Conservation (phyloP, 2,329 filamentous ascomycete genomes). For the Cladophialophora yegresii region DNA sequence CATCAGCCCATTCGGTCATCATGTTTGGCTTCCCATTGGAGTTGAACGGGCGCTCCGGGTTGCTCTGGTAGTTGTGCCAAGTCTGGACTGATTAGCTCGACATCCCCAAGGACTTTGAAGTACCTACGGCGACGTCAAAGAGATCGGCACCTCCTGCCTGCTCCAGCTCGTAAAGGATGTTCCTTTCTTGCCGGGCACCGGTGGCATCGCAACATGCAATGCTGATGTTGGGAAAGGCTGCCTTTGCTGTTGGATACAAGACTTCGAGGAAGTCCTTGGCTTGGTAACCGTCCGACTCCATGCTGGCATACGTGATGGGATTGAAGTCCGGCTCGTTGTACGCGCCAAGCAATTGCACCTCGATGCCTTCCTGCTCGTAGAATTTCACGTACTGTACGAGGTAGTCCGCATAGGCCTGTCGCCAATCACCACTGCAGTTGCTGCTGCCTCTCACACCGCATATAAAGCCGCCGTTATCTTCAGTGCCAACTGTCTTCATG, state of each 20-base stretch:
- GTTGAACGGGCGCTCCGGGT: conserved; percentile 23
- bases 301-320: conserved; percentile 47
- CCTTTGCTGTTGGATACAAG: conserved; percentile 47
- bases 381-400: conserved; percentile 51
- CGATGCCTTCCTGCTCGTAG: conserved; percentile 47
- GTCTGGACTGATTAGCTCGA: conserved; percentile 48
- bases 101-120: conserved; percentile 46
- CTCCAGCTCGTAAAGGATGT: conserved; percentile 45
- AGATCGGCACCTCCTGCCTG: conserved; percentile 44
- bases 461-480: conserved; percentile 50
- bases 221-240: conserved; percentile 43
- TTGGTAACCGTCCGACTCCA: conserved; percentile 51
- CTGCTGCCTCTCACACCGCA: conserved; percentile 49
- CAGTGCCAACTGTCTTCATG: conserved; percentile 55
- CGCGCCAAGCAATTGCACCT: conserved; percentile 48
- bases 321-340: conserved; percentile 50
- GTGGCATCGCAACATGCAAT: conserved; percentile 52
- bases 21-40: conserved; percentile 19
- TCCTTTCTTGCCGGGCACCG: conserved; percentile 46
- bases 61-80: conserved; percentile 26
- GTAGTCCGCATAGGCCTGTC: conserved; percentile 53
- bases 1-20: conserved; percentile 25
- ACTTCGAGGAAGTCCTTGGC: conserved; percentile 56
- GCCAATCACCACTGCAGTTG: conserved; percentile 51
- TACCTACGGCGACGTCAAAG: conserved; percentile 47